A percentile compares a stretch with the other conserved stretches of the same genome.
Conservation (phyloP, 495 filamentous ascomycete species). For the Trichoderma gamsii region DNA sequence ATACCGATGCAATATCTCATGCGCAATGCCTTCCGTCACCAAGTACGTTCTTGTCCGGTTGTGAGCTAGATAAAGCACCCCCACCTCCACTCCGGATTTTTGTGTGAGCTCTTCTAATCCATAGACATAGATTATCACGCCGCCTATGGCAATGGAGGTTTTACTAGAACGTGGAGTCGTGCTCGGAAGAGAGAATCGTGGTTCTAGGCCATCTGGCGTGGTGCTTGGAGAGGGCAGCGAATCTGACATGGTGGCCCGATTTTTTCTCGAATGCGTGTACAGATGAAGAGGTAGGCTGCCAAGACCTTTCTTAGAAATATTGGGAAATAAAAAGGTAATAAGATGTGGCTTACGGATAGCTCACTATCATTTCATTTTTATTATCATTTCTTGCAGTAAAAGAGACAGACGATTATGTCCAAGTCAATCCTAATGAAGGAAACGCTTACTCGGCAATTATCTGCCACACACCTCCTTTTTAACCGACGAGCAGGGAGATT, state of each 20-base stretch:
- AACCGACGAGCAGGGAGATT: neutral
- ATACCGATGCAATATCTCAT: conserved; percentile 21
- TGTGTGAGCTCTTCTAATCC: conserved; percentile 18
- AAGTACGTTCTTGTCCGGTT: conserved; percentile 20
- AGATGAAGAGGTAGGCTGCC: neutral
- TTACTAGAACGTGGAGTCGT: conserved; percentile 21
- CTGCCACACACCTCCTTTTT: neutral
- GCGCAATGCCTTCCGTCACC: conserved; percentile 21
- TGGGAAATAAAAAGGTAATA: neutral
- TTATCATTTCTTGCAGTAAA: neutral
- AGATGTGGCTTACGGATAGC: neutral
- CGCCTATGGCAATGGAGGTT: conserved; percentile 18
- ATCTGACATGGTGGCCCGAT: neutral
- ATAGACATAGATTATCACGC: conserved; percentile 20
- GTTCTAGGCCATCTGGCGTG: conserved; percentile 14
- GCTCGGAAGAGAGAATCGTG: conserved; percentile 19
- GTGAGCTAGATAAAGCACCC: conserved; percentile 20
- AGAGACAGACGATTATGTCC: neutral
- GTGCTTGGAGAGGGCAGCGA: neutral
- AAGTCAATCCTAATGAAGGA: neutral
- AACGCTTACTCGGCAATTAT: neutral
- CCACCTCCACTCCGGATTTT: conserved; percentile 17
- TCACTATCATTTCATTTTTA: neutral
- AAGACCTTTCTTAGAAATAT: neutral
- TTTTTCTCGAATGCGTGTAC: neutral